Evolutionary conservation across 192 early-diverging fungal species (phyloP), one percentile per base, ranked within the genome.

Genomic region (Coemansia sp.): DNA sequence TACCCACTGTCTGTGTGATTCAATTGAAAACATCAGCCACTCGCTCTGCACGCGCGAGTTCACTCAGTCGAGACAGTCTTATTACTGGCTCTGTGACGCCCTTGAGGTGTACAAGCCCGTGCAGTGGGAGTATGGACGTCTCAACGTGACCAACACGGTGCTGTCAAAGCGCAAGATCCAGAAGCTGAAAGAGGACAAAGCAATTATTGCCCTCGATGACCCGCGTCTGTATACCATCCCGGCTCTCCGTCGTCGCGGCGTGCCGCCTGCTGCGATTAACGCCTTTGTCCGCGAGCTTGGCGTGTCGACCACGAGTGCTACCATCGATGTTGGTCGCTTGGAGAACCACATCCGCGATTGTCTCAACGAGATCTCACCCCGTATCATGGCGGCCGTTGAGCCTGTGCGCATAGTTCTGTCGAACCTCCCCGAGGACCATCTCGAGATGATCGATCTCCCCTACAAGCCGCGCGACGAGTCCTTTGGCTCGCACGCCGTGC

Each of bases 61-160:
- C 72, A 81, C 63, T 33, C 86, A 87, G 61, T 92, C 93, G 19
- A 89, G 97, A 50, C 84, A 90, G 50, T 93, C 92, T 19, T 99
- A 99, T 78, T 98, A 99, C 80, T 99, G 97, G 97, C 86, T 99
- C 22, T 87, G 92, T 46, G 97, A 99, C 67, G 95, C 95, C 10
- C 77, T 97, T 22, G 92, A 95, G 64, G 82, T 99, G 2, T 99
- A 99, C 82, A 99, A 99, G 78, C 97, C 97, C 19, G 94, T 99
- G 20, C 97, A 99, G 80, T 99, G 94, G 93, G 97, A 99, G 77
- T 98, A 91, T 56, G 93, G 94, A 32, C 85, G 97, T 41, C 75
- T 99, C 34, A 93, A 86, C 56, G 81, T 99, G 46, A 90, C 93
- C 39, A 86, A 93, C 79, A 95, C 93, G 1, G 76, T 99, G 56